A percentile compares a stretch with the other conserved stretches of the same genome.
These are phyloP conservation scores for Hyaloperonospora brassicae DNA, from an alignment of 352 stramenopile genomes.

Conservation along the genomic window DNA sequence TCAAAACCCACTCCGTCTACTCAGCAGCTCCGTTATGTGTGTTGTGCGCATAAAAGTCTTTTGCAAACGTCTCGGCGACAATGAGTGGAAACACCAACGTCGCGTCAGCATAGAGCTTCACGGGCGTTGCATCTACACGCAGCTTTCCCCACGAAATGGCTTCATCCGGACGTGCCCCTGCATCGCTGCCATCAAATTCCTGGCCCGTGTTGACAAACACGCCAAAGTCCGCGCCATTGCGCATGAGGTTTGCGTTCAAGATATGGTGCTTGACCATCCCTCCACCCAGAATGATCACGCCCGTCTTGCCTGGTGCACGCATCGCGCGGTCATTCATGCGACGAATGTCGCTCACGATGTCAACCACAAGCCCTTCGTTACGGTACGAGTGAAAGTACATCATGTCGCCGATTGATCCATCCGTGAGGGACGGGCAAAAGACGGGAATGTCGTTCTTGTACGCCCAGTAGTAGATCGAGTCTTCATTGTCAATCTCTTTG, in stretches of 20 bases:
- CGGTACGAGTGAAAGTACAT: slow-evolving; percentile 99
- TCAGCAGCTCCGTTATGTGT: slow-evolving; percentile 11
- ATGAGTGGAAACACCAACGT: slow-evolving; percentile 98
- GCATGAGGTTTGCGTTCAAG: slow-evolving; percentile 99
- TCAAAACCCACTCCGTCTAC: no score
- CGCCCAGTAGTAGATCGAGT: slow-evolving; percentile 99
- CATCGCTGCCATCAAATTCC: slow-evolving; percentile 97
- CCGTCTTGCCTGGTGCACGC: slow-evolving; percentile 88
- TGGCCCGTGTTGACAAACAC: slow-evolving; percentile 99
- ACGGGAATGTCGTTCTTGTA: slow-evolving; percentile 99
- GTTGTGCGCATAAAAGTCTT: slow-evolving; percentile 78
- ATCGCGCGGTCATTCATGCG: slow-evolving; percentile 97
- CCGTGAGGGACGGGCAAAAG: slow-evolving; percentile 98
- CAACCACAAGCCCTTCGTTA: slow-evolving; percentile 93
- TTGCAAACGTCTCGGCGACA: slow-evolving; percentile 98
- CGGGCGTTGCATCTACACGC: slow-evolving; percentile 87
- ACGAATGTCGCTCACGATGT: slow-evolving; percentile 96
- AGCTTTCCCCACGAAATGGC: slow-evolving; percentile 99
- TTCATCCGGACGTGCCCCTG: slow-evolving; percentile 95
- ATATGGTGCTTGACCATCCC: slow-evolving; percentile 99
- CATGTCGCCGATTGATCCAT: slow-evolving; percentile 99
- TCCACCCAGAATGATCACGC: slow-evolving; percentile 98
- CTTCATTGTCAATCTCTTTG: slow-evolving; percentile 96
- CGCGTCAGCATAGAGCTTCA: slow-evolving; percentile 97
- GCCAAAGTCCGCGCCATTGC: slow-evolving; percentile 97